Conservation (phyloP, 768 basidiomycete species). For the Termitomyces sp. region DNA sequence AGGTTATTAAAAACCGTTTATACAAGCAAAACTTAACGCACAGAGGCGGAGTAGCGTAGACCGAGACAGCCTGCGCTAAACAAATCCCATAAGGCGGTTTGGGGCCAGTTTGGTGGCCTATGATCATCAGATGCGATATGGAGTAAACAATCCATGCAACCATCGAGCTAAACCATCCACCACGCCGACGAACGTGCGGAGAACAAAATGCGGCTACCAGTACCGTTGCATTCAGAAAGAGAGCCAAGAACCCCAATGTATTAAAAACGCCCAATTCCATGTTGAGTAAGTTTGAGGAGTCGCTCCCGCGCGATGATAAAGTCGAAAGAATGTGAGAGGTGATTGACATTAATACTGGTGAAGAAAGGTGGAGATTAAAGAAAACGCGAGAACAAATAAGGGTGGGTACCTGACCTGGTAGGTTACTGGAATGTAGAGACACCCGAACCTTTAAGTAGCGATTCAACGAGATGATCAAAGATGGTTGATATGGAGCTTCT, state of each 20-base stretch:
- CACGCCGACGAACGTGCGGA: not conserved
- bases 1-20: not conserved
- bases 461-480: not conserved
- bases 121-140: not conserved
- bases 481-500: not conserved
- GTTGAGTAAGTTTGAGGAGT: not conserved
- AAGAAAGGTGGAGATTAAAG: not conserved
- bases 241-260: not conserved
- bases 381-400: not conserved
- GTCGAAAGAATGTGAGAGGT: not conserved
- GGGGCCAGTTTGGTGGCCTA: not conserved
- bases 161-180: not conserved
- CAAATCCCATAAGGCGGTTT: not conserved
- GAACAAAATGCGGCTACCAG: not conserved
- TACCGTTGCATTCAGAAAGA: not conserved
- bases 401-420: not conserved
- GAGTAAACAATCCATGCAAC: not conserved
- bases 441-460: not conserved
- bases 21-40: not conserved
- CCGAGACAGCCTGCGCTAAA: not conserved
- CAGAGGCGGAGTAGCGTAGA: not conserved
- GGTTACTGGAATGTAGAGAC: not conserved
- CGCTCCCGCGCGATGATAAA: not conserved
- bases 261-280: not conserved
- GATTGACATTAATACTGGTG: not conserved